phyloP scores from a whole-genome alignment of 1,139 yeast species.

The Geotrichum klebahnii region DNA sequence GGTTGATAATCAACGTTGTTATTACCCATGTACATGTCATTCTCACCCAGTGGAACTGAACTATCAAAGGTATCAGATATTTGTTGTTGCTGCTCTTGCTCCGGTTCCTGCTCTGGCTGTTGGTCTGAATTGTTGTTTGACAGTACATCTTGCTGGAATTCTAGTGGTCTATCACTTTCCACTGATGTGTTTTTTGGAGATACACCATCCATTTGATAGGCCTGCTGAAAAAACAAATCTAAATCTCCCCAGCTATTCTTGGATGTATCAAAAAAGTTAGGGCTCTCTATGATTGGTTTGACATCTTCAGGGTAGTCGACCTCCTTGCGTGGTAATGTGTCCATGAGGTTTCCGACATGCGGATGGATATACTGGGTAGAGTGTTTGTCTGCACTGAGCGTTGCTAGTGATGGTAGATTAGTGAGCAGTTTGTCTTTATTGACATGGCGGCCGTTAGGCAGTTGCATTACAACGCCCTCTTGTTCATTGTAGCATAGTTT shows the following conservation, averaged over 20 bases:
- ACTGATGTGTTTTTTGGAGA: constrained; percentile 25
- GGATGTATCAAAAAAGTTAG: not conserved
- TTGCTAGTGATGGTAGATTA: constrained; percentile 7
- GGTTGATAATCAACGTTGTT: not conserved
- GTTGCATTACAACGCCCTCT: constrained; percentile 25
- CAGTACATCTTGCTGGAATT: not conserved
- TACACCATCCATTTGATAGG: constrained; percentile 29
- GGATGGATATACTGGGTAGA: constrained; percentile 3
- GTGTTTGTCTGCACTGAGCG: not conserved
- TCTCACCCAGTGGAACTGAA: too few relatives aligned
- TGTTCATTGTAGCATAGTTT: constrained; percentile 51
- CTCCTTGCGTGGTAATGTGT: constrained; percentile 1
- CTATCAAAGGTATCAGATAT: too few relatives aligned
- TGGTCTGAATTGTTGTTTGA: not conserved
- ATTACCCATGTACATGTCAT: constrained; percentile 21
- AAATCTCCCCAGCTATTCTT: constrained; percentile 27
- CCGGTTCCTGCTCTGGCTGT: not conserved
- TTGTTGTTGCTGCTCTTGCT: too few relatives aligned
- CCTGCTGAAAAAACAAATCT: constrained; percentile 32
- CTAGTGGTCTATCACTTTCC: constrained; percentile 12
- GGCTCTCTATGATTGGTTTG: not conserved
- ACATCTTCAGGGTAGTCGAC: not conserved
- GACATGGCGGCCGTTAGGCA: constrained; percentile 14
- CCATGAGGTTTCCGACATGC: constrained; percentile 8
- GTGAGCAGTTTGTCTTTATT: constrained; percentile 8